Base-by-base conservation (phyloP, 306 rosid genomes). In the Citrullus colocynthis region DNA sequence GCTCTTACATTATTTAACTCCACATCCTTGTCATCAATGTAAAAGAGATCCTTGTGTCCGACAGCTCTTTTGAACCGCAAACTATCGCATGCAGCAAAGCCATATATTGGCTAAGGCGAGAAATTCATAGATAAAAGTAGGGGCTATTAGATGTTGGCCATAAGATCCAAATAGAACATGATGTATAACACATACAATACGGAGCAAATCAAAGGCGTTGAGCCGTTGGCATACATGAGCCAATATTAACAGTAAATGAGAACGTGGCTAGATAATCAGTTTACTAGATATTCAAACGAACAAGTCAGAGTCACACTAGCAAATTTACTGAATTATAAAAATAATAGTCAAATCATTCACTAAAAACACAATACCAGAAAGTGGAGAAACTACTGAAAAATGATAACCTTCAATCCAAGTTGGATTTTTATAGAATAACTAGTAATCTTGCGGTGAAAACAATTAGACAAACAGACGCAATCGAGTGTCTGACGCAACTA, bases 41-140 rank as follows among this genome's bases (percentile, higher is more conserved):
- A 94, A 88, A 89, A 94, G 79, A 92, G 86, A 82, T 87, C 98
- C 86, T 88, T 92, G 80, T 94, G 95, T 78, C 95, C 98, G 81
- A 69, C 86, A 79, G 96, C 96, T 84, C 95, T 83, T 87, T 87
- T 92, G 85, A 92, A 92, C 86, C 89, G 89, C 80, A 83, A 70
- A 80, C 88, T 82, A 86, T 92, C 98, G 28, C 86, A 87, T 34
- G 95, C 85, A 56, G 95, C 75, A 83, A 88, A 94, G 77, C 97
- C 95, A 86, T 88, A 94, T 77, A 90, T 78, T 0, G 97, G 98
- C 98, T 94, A 87, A 74, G 51, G 82, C 76, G 82, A 37, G 36
- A 69, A n/a, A 67, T 69, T 37, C 56, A 69, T 69, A 18, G 73
- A 80, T 61, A 87, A 81, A 61, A 57, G 41, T 74, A 81, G 75